Percentiles rank a stretch among this genome's conserved stretches.
These are phyloP conservation scores for Scheffersomyces stipitis DNA, from an alignment of 805 yeast genomes.

Conservation along the genomic window DNA sequence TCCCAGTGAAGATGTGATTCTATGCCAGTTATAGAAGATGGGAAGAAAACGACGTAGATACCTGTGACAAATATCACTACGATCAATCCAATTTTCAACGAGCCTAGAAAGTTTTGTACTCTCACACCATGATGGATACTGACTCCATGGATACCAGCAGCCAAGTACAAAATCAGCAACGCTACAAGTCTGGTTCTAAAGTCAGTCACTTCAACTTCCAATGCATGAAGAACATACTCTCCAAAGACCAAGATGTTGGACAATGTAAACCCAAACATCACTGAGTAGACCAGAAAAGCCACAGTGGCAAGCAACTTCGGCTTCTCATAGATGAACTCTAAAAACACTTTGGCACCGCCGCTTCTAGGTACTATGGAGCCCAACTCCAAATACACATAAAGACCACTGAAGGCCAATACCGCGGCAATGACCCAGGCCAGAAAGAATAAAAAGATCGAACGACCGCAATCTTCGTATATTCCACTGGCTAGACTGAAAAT, in stretches of 20 bases:
- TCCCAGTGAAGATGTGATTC: slow-evolving; percentile 41
- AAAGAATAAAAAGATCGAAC: slow-evolving; percentile 61
- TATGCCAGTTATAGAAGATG: slow-evolving; percentile 42
- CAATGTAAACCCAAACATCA: slow-evolving; percentile 55
- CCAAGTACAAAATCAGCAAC: slow-evolving; percentile 24
- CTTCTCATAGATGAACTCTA: slow-evolving; percentile 62
- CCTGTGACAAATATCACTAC: slow-evolving; percentile 58
- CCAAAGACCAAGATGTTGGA: slow-evolving; percentile 63
- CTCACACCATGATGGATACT: slow-evolving; percentile 60
- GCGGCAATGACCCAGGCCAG: slow-evolving; percentile 65
- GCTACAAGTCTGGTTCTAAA: slow-evolving; percentile 34
- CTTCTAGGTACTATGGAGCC: slow-evolving; percentile 71
- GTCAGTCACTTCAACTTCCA: slow-evolving; percentile 42
- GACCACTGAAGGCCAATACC: slow-evolving; percentile 61
- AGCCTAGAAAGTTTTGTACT: slow-evolving; percentile 64
- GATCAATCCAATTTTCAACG: slow-evolving; percentile 55
- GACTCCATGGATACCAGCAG: slow-evolving; percentile 50
- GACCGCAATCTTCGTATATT: slow-evolving; percentile 66
- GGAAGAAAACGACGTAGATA: slow-evolving; percentile 53
- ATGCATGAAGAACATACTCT: slow-evolving; percentile 50
- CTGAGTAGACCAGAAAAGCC: slow-evolving; percentile 47
- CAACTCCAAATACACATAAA: slow-evolving; percentile 64
- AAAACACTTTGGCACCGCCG: slow-evolving; percentile 74
- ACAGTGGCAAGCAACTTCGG: slow-evolving; percentile 59
- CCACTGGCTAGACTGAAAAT: slow-evolving; percentile 72